Evolutionary conservation across 176 grass and related monocot species (phyloP).

Genomic region (Oryza officinalis): DNA sequence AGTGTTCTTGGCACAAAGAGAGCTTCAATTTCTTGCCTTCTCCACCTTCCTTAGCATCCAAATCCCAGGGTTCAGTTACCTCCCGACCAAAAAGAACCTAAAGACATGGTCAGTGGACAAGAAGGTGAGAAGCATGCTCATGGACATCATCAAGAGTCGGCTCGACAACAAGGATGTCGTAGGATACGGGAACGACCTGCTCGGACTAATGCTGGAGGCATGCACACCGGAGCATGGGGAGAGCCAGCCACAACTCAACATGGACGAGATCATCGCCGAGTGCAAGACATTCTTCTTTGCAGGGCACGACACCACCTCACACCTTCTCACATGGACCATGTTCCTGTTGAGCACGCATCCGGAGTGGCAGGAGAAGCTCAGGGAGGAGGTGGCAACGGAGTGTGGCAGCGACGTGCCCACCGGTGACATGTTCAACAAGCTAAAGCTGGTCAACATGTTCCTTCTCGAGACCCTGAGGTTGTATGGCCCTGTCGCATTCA

Average conservation of each 20-base stretch:
- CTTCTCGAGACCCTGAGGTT: conserved; percentile 33
- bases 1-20: conserved; percentile 34
- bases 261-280: conserved; percentile 63
- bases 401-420: conserved; percentile 34
- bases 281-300: conserved; percentile 75
- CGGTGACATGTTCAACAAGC: conserved; percentile 28
- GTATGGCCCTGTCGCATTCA: background rate
- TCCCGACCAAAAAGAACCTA: conserved; percentile 30
- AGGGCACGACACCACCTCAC: conserved; percentile 56
- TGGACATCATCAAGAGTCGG: conserved; percentile 10
- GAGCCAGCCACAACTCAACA: conserved; percentile 14
- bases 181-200: conserved; percentile 41
- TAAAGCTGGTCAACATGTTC: conserved; percentile 43
- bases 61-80: conserved; percentile 25
- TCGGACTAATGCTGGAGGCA: conserved; percentile 42
- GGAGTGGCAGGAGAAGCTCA: conserved; percentile 50
- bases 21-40: conserved; percentile 27
- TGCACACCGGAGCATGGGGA: background rate
- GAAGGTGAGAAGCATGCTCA: conserved; percentile 31
- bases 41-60: conserved; percentile 14
- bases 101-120: conserved; percentile 32
- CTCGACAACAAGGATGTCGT: background rate
- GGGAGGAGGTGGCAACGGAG: conserved; percentile 43
- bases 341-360: conserved; percentile 54
- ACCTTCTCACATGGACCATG: conserved; percentile 51